A percentile compares a stretch with the other conserved stretches of the same genome.
Conservation (phyloP, 2,329 filamentous ascomycete genomes). For the Neoascochyta sp. region DNA sequence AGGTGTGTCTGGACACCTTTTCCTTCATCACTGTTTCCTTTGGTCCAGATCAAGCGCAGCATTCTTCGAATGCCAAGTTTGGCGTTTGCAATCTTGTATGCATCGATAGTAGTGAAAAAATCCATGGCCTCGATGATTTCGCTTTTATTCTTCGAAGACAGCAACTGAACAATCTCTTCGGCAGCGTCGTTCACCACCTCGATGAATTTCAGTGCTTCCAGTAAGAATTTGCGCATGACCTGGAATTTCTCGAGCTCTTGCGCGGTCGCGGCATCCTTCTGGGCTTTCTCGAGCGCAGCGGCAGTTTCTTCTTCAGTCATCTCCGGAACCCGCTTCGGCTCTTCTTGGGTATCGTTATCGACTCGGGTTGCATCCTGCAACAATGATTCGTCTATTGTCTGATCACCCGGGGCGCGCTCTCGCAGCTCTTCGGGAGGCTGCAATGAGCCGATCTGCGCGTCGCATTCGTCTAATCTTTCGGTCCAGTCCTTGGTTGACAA, state of each 20-base stretch:
- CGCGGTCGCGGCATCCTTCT: slow-evolving; percentile 82
- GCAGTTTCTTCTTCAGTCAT: slow-evolving; percentile 78
- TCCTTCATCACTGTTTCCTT: slow-evolving; percentile 97
- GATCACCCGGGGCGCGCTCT: slow-evolving; percentile 60
- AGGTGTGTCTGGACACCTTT: slow-evolving; percentile 96
- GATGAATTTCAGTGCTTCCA: slow-evolving; percentile 91
- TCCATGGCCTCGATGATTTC: slow-evolving; percentile 99
- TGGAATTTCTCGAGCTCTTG: slow-evolving; percentile 86
- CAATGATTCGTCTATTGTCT: slow-evolving; percentile 70
- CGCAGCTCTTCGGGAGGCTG: slow-evolving; percentile 76
- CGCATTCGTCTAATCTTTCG: slow-evolving; percentile 73
- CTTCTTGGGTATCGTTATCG: slow-evolving; percentile 40
- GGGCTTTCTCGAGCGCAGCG: slow-evolving; percentile 71
- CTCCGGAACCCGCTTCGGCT: slow-evolving; percentile 53
- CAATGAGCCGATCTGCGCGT: slow-evolving; percentile 74
- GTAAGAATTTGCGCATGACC: slow-evolving; percentile 83
- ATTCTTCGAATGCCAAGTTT: slow-evolving; percentile 90
- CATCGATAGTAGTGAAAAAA: slow-evolving; percentile 92
- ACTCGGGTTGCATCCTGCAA: slow-evolving; percentile 86
- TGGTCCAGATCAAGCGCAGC: slow-evolving; percentile 97
- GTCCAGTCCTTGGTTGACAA: slow-evolving; percentile 84
- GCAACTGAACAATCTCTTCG: slow-evolving; percentile 74
- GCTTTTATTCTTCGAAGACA: slow-evolving; percentile 94
- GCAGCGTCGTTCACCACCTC: slow-evolving; percentile 84
- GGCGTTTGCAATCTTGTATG: slow-evolving; percentile 92